Evolutionary conservation across 352 stramenopile genomes (phyloP).

Genomic region (Phytophthora niederhauseri): DNA sequence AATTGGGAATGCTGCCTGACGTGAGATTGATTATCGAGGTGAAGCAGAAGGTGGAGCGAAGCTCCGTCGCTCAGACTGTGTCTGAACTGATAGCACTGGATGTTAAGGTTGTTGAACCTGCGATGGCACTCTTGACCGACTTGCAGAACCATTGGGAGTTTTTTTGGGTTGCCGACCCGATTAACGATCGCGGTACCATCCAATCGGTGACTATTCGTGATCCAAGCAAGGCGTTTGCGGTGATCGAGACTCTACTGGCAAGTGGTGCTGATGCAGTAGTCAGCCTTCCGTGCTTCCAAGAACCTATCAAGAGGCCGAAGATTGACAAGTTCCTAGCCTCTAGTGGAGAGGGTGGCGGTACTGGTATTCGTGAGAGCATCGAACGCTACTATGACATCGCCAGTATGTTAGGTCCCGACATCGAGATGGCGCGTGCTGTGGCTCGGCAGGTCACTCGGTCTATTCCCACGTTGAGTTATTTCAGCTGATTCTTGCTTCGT

Average conservation of each 20-base stretch:
- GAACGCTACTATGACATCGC: slow-evolving; percentile 43
- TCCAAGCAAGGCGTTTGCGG: slow-evolving; percentile 32
- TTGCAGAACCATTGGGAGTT: slow-evolving; percentile 31
- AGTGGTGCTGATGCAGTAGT: slow-evolving; percentile 23
- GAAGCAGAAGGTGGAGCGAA: slow-evolving; percentile 26
- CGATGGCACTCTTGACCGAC: slow-evolving; percentile 39
- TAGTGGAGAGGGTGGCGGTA: slow-evolving; percentile 23
- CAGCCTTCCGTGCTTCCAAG: slow-evolving; percentile 32
- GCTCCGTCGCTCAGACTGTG: slow-evolving; percentile 19
- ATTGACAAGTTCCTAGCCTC: slow-evolving; percentile 18
- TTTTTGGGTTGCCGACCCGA: slow-evolving; percentile 22
- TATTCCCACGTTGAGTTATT: slow-evolving; percentile 20
- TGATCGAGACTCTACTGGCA: slow-evolving; percentile 32
- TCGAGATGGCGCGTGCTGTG: slow-evolving; percentile 40
- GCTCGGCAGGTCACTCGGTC: slow-evolving; percentile 22
- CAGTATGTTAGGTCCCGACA: slow-evolving; percentile 38
- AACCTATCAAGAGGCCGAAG: slow-evolving; percentile 36
- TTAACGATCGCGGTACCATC: slow-evolving; percentile 15
- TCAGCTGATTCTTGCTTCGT: not conserved
- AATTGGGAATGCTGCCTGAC: slow-evolving; percentile 21
- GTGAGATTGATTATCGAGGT: slow-evolving; percentile 36
- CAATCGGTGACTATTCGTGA: slow-evolving; percentile 18
- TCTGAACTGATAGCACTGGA: slow-evolving; percentile 33
- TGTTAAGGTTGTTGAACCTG: slow-evolving; percentile 19
- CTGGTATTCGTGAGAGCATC: slow-evolving; percentile 29